Conservation (phyloP, 2,329 filamentous ascomycete species). For the Monosporascus sp. region DNA sequence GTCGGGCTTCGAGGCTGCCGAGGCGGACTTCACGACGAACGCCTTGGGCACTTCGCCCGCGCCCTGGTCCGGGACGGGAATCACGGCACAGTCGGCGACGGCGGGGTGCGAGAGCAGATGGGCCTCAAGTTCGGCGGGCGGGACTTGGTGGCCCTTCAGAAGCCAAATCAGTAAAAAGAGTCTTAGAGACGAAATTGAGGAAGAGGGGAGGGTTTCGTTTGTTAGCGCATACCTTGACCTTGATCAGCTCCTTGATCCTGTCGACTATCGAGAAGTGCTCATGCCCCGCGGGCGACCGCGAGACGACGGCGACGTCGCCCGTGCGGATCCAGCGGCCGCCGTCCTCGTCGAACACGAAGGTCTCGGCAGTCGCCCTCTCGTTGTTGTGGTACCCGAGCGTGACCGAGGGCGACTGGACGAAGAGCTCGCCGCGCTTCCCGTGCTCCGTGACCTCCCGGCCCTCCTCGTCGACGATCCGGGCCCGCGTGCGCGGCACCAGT, state of each 20-base stretch:
- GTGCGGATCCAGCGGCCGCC: constrained; percentile 74
- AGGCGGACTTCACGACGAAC: constrained; percentile 54
- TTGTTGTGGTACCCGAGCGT: constrained; percentile 85
- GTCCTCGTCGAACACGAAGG: constrained; percentile 63
- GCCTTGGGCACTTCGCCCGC: constrained; percentile 64
- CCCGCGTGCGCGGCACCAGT: constrained; percentile 59
- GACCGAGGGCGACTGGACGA: constrained; percentile 71
- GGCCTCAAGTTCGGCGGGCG: constrained; percentile 76
- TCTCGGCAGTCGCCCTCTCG: constrained; percentile 74
- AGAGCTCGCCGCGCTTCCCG: constrained; percentile 72
- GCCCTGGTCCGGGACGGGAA: constrained; percentile 59
- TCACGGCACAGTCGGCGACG: constrained; percentile 76
- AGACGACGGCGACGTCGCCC: constrained; percentile 75
- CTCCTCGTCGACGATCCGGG: constrained; percentile 62
- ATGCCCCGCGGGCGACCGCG: constrained; percentile 56
- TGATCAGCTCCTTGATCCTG: constrained; percentile 52
- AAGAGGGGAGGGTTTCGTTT: no score
- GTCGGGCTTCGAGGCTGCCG: constrained; percentile 23
- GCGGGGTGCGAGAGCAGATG: constrained; percentile 69
- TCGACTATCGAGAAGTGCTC: constrained; percentile 86
- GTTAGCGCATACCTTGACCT: constrained; percentile 38
- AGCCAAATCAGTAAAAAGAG: no score
- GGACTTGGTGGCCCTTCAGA: constrained; percentile 66
- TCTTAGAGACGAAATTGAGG: no score
- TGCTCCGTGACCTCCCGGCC: constrained; percentile 61